Conservation (phyloP, 164 flowering plant genomes). For the Nelumbo lutea region DNA sequence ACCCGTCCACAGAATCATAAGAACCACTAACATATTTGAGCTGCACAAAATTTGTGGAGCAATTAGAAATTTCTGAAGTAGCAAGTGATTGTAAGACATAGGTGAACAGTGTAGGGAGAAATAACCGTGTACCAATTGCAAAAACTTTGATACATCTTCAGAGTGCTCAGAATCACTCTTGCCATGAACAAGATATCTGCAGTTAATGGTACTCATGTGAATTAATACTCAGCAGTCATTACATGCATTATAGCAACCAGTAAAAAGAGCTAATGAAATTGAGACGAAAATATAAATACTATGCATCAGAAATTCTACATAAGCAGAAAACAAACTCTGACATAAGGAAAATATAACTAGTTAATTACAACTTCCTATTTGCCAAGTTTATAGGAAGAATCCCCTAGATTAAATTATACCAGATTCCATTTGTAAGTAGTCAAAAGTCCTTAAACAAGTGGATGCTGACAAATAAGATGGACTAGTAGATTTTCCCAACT, state of each 20-base stretch:
- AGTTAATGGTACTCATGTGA: constrained; percentile 10
- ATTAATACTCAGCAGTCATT: constrained; percentile 1
- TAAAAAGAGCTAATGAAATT: background rate
- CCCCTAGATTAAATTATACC: no score
- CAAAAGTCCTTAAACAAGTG: background rate
- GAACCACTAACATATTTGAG: constrained; percentile 90
- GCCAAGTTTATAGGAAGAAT: no score
- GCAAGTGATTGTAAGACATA: background rate
- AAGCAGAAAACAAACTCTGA: no score
- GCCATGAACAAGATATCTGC: constrained; percentile 60
- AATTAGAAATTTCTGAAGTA: constrained; percentile 1
- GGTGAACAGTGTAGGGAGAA: constrained; percentile 3
- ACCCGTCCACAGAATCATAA: constrained; percentile 79
- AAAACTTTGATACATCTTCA: constrained; percentile 54
- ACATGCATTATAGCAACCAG: constrained; percentile 1
- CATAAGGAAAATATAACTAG: no score
- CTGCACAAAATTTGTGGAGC: constrained; percentile 32
- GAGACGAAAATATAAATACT: no score
- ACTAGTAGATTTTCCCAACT: no score
- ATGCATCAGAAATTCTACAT: no score
- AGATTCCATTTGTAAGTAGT: background rate
- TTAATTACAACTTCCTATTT: no score
- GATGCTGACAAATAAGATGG: background rate
- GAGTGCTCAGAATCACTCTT: constrained; percentile 39
- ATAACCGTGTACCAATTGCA: constrained; percentile 57